Conservation (phyloP, 306 rosid species). For the Urtica urens region DNA sequence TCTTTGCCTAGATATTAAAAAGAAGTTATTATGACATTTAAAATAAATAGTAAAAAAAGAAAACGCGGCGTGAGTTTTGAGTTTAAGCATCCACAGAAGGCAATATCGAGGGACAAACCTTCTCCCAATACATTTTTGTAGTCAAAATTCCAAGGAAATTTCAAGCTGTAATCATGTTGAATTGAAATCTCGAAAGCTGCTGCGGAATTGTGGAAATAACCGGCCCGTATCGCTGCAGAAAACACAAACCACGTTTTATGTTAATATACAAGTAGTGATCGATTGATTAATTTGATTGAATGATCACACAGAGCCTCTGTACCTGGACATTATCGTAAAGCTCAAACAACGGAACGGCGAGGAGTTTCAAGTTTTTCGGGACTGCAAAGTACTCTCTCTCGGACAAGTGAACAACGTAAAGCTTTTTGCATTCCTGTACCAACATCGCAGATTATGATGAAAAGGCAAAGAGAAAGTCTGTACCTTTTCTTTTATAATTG, state of each 20-base stretch:
- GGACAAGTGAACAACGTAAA: slow-evolving; percentile 86
- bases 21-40: no score
- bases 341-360: slow-evolving; percentile 96
- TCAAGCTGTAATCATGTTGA: slow-evolving; percentile 88
- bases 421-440: slow-evolving; percentile 92
- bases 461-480: not conserved
- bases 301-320: slow-evolving; percentile 1
- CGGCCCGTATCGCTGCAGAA: slow-evolving; percentile 86
- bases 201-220: slow-evolving; percentile 97
- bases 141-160: slow-evolving; percentile 8
- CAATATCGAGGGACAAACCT: not conserved
- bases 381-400: slow-evolving; percentile 97
- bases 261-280: not conserved
- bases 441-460: not conserved
- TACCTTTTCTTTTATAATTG: no score
- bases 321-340: slow-evolving; percentile 99
- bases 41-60: slow-evolving; percentile 14
- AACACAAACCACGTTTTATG: not conserved
- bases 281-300: no score
- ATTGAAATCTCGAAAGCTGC: slow-evolving; percentile 96
- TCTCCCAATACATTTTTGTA: slow-evolving; percentile 5
- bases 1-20: no score
- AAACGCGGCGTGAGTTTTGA: slow-evolving; percentile 11
- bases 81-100: slow-evolving; percentile 8
- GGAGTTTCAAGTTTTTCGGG: slow-evolving; percentile 89